Percentiles rank a stretch among this genome's conserved stretches.
Conservation (phyloP, 106 monocot genomes). For the Acorus gramineus region DNA sequence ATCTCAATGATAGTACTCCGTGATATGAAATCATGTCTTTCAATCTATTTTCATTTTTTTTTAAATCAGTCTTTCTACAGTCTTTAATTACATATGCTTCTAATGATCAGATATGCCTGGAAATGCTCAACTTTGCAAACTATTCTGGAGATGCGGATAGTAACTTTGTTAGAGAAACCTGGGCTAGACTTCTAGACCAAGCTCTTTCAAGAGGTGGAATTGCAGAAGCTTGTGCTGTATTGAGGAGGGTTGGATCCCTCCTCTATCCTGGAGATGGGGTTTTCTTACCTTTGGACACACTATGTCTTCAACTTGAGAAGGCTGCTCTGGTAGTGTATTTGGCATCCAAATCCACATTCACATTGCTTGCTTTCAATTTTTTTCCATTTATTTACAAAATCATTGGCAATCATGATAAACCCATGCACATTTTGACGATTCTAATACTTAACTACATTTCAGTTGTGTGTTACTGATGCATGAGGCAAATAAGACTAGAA, state of each 20-base stretch:
- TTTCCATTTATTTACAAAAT: no score
- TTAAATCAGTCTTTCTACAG: no score
- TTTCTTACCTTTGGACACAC: conserved; percentile 67
- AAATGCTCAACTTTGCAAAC: conserved; percentile 96
- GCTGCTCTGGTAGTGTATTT: conserved; percentile 57
- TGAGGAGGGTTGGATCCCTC: conserved; percentile 80
- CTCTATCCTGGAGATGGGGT: conserved; percentile 87
- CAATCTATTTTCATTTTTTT: no score
- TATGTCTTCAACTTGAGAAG: conserved; percentile 98
- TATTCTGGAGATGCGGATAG: conserved; percentile 93
- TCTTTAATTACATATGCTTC: not conserved
- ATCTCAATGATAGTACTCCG: no score
- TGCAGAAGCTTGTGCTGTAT: conserved; percentile 82
- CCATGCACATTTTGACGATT: no score
- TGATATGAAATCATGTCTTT: no score
- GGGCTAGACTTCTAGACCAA: conserved; percentile 91
- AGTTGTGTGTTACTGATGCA: no score
- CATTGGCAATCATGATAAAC: no score
- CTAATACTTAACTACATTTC: no score
- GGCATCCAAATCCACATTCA: no score
- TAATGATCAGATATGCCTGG: conserved; percentile 71
- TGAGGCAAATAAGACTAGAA: no score
- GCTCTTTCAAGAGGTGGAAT: conserved; percentile 85
- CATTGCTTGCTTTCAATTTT: no score
- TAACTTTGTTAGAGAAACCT: conserved; percentile 83